These are phyloP conservation scores for Cucumis melo DNA, from an alignment of 306 rosid species.

Conservation along the genomic window DNA sequence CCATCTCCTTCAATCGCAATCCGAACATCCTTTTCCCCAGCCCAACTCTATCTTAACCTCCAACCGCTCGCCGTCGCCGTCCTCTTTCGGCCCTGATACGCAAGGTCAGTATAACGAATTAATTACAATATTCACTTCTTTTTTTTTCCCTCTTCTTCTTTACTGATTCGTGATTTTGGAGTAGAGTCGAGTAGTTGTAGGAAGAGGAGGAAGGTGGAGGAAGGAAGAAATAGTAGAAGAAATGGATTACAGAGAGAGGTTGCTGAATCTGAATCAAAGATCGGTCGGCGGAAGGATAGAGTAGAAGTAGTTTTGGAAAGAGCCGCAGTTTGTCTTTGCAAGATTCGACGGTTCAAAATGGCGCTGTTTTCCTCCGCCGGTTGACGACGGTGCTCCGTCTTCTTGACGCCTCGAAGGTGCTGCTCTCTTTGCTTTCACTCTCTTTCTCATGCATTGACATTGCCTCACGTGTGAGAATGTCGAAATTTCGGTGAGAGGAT, in stretches of 20 bases:
- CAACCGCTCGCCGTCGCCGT: not conserved
- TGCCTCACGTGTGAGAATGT: not conserved
- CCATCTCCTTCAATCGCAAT: constrained; percentile 16
- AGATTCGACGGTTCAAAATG: constrained; percentile 27
- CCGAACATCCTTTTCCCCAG: not conserved
- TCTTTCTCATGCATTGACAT: not conserved
- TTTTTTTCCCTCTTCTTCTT: not conserved
- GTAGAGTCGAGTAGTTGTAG: constrained; percentile 34
- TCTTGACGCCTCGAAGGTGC: not conserved
- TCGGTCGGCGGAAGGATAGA: constrained; percentile 32
- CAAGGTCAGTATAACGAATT: constrained; percentile 18
- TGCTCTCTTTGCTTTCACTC: no score
- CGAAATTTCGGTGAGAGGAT: not conserved
- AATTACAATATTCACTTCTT: no score
- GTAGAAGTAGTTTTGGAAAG: constrained; percentile 37
- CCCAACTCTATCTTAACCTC: not conserved
- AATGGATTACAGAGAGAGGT: not conserved
- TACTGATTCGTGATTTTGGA: constrained; percentile 6
- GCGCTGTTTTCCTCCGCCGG: constrained; percentile 6
- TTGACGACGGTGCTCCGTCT: not conserved
- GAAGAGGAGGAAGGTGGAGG: constrained; percentile 10
- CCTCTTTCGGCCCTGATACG: constrained; percentile 1
- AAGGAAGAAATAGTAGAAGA: not conserved
- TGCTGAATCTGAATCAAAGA: constrained; percentile 12
- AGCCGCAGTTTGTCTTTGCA: constrained; percentile 33